A percentile compares a stretch with the other conserved stretches of the same genome.
Conservation (phyloP, 164 flowering plant genomes). For the Tetrastigma voinierianum region DNA sequence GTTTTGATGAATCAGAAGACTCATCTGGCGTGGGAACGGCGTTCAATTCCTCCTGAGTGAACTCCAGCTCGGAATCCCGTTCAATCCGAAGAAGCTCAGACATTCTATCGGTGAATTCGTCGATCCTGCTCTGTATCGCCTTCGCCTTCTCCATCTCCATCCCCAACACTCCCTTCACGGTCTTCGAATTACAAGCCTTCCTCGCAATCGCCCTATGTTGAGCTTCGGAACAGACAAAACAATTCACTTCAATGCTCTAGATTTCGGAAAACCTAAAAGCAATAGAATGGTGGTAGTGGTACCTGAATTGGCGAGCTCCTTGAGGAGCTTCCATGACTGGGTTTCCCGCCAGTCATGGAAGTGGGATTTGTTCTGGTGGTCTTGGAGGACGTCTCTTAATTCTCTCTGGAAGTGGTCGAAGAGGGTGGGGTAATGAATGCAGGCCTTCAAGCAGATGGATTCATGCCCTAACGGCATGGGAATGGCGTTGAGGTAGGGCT, state of each 20-base stretch:
- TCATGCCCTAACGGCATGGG: conserved; percentile 88
- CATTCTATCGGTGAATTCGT: conserved; percentile 66
- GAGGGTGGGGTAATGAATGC: conserved; percentile 87
- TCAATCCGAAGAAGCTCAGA: conserved; percentile 78
- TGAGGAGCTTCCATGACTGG: conserved; percentile 81
- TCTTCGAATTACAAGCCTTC: conserved; percentile 41
- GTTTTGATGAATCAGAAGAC: conserved; percentile 52
- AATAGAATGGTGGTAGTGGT: background rate
- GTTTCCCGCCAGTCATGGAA: conserved; percentile 61
- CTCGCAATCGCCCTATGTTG: conserved; percentile 74
- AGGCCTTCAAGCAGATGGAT: conserved; percentile 73
- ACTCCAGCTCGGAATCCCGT: conserved; percentile 89
- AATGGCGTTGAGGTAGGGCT: conserved; percentile 73
- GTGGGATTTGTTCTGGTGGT: conserved; percentile 37
- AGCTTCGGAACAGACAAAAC: conserved; percentile 69
- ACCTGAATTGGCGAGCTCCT: conserved; percentile 78
- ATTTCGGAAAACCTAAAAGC: background rate
- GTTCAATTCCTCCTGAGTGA: conserved; percentile 85
- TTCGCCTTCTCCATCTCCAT: conserved; percentile 67
- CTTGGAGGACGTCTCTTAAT: conserved; percentile 64
- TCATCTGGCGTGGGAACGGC: conserved; percentile 73
- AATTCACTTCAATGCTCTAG: conserved; percentile 4
- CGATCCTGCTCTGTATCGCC: conserved; percentile 69
- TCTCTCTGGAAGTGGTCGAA: conserved; percentile 93
- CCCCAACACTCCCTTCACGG: conserved; percentile 60